Percentiles rank a stretch among this genome's conserved stretches.
Evolutionary conservation across 2,329 filamentous ascomycete genomes (phyloP).

Genomic region (Biscogniauxia sp.): DNA sequence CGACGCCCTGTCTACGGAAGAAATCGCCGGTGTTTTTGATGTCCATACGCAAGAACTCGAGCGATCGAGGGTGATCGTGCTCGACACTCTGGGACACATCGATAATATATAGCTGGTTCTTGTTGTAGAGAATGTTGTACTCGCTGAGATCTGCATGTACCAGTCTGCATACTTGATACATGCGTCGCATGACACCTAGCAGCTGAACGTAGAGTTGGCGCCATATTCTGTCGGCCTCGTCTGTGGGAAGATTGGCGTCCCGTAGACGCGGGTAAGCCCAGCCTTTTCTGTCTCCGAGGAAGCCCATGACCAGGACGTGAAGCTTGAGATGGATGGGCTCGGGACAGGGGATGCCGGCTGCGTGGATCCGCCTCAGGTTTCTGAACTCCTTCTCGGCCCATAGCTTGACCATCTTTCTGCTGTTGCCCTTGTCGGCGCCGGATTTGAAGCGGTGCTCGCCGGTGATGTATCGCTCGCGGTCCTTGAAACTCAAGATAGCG

Average conservation of each 20-base stretch:
- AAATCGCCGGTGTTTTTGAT: conserved; percentile 96
- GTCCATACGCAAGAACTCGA: conserved; percentile 96
- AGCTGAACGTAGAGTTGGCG: conserved; percentile 76
- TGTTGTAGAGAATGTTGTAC: conserved; percentile 94
- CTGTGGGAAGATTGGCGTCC: conserved; percentile 72
- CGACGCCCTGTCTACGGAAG: conserved; percentile 81
- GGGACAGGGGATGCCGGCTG: conserved; percentile 83
- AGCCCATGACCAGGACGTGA: conserved; percentile 95
- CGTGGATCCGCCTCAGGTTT: conserved; percentile 81
- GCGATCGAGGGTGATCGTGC: conserved; percentile 86
- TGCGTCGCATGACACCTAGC: conserved; percentile 81
- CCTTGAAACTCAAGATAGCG: conserved; percentile 95
- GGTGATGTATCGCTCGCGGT: conserved; percentile 91
- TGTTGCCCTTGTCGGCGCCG: conserved; percentile 92
- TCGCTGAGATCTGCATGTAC: conserved; percentile 97
- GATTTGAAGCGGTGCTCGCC: conserved; percentile 90
- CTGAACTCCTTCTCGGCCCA: conserved; percentile 99
- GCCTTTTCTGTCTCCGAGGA: conserved; percentile 83
- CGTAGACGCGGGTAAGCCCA: conserved; percentile 85
- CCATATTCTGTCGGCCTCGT: conserved; percentile 72
- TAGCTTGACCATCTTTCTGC: conserved; percentile 94
- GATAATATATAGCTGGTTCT: conserved; percentile 82
- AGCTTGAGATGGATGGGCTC: conserved; percentile 85
- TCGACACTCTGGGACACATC: conserved; percentile 98
- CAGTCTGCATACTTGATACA: conserved; percentile 89